Evolutionary conservation across 2,329 filamentous ascomycete species (phyloP), one percentile per base, ranked within the genome.

Genomic region (Epichloe festucae): DNA sequence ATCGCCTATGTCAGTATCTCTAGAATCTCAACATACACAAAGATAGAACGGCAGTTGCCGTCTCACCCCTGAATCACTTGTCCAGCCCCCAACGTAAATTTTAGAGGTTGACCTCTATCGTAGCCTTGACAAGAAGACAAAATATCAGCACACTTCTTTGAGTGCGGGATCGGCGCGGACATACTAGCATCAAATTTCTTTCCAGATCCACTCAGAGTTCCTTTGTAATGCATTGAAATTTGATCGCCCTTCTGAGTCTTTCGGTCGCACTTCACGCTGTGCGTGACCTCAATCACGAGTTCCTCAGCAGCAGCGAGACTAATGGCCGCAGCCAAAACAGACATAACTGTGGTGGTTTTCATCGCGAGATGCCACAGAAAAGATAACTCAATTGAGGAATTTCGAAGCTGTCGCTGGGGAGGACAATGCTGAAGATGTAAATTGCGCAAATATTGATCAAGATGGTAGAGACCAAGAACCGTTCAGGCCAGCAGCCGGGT

Each of bases 171-270:
- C 34, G 27, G 19, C 27, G 31, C 3, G 5, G 11, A 10, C 73
- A 51, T 64, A 78, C 79, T 83, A 56, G 87, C 81, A 70, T 96
- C 91, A 64, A 97, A 97, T 66, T 93, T 75, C 55, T 78, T 74
- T 61, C 89, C 91, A 57, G 82, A 79, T 49, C 73, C 72, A 55
- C 81, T 77, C 35, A 96, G 79, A 1, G 85, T 93, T 60, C 91
- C 91, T 52, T 79, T 79, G 75, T 97, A 96, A 74, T 96, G 89
- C 62, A 96, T 89, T 51, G 82, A 75, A 64, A 96, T 82, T 57
- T 75, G 81, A 72, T 96, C 90, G 58, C 89, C 89, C 55, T 77
- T 79, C 63, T 78, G 63, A 15, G 81, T 86, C 73, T 87, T 90
- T 68, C 89, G 84, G 48, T 81, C 80, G 75, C 90, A 96, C 59